Percentiles rank a stretch among this genome's conserved stretches.
These are phyloP conservation scores for Flagelloscypha sp. DNA, from an alignment of 768 basidiomycete species.

Conservation along the genomic window DNA sequence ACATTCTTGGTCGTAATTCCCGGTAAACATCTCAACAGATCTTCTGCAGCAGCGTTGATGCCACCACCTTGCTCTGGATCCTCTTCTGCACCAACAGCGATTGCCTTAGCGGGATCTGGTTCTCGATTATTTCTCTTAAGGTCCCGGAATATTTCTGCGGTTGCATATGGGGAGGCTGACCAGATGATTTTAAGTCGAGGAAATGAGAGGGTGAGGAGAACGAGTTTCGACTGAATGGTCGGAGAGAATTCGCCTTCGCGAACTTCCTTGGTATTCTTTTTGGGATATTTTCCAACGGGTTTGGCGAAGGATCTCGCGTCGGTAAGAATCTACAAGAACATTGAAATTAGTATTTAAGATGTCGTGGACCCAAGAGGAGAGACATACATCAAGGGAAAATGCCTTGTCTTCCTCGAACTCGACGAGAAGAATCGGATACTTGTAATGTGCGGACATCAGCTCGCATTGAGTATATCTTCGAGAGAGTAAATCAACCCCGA, in stretches of 20 bases:
- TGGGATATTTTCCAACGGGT: slow-evolving; percentile 47
- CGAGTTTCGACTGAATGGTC: slow-evolving; percentile 84
- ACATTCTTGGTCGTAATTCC: slow-evolving; percentile 81
- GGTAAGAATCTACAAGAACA: slow-evolving; percentile 39
- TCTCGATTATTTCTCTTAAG: slow-evolving; percentile 75
- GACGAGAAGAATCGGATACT: slow-evolving; percentile 84
- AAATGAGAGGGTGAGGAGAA: slow-evolving; percentile 81
- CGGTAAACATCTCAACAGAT: slow-evolving; percentile 74
- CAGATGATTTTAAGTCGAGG: slow-evolving; percentile 92
- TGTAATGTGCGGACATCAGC: slow-evolving; percentile 93
- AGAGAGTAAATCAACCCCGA: slow-evolving; percentile 1
- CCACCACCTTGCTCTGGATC: slow-evolving; percentile 59
- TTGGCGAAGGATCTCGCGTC: slow-evolving; percentile 66
- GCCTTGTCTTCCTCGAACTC: slow-evolving; percentile 98
- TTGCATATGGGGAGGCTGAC: slow-evolving; percentile 93
- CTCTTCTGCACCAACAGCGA: slow-evolving; percentile 74
- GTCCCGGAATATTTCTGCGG: slow-evolving; percentile 86
- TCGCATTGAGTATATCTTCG: slow-evolving; percentile 93
- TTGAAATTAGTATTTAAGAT: neutral
- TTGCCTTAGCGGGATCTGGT: slow-evolving; percentile 71
- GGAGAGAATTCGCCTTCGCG: slow-evolving; percentile 26
- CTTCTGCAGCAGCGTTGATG: slow-evolving; percentile 70
- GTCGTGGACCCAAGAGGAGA: neutral
- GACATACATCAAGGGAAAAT: slow-evolving; percentile 75
- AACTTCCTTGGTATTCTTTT: slow-evolving; percentile 32